Evolutionary conservation across 495 filamentous ascomycete genomes (phyloP), one percentile per base, ranked within the genome.

Genomic region (Penicillium malachiteum): DNA sequence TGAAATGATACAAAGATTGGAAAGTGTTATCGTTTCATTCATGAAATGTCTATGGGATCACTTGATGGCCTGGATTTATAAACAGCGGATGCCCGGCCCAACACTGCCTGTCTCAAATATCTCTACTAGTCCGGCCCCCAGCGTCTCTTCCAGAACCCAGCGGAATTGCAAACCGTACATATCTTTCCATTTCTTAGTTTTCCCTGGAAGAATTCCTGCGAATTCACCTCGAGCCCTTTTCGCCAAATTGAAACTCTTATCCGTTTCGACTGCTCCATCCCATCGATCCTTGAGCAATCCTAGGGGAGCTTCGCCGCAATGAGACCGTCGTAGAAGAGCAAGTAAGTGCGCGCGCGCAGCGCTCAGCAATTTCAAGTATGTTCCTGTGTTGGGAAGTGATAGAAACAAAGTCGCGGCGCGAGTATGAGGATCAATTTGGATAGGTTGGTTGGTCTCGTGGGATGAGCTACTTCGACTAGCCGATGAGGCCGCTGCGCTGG

Each of bases 71-170:
- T 37, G 34, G 34, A 10, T 37, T 74, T 68, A 84, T 50, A 80
- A 52, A 55, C 71, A 76, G 51, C 91, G 78, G 35, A 92, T 78
- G 3, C 85, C 91, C 35, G 81, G 75, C 13, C 91, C 91, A 14
- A 95, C 88, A 64, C 85, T 92, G 30, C 87, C 80, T 12, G 91
- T 96, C 62, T 94, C 87, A 66, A 96, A 95, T 6, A 90, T 70
- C 69, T 96, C 91, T 31, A 94, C 75, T n/a, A 90, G 58, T 8
- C 91, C 91, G 3, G 85, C 80, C 0, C 91, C 91, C 11, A 92
- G 80, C 39, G 87, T 87, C 65, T 94, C 90, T 37, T 84, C 87
- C 13, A 95, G 60, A 10, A 88, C 79, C 89, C 89, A 95, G 42
- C 86, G 84, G 66, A 94, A 95, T 9, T 71, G 73, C 63, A 94